These are phyloP conservation scores for Pelargonium cotyledonis DNA, from an alignment of 441 rosid species.

Conservation along the genomic window DNA sequence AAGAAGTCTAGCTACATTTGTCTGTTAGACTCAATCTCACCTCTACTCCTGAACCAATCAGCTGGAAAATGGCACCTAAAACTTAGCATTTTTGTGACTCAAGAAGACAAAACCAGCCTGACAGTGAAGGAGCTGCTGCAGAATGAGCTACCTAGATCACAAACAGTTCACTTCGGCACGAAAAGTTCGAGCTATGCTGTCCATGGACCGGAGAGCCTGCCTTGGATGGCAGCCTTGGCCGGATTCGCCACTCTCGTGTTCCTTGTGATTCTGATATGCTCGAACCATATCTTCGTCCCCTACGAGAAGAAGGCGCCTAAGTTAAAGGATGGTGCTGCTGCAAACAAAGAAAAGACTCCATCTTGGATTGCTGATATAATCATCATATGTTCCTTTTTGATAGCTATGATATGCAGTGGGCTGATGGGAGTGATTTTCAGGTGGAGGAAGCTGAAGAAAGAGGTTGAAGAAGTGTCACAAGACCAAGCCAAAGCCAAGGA, in stretches of 20 bases:
- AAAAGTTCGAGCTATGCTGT: slow-evolving; percentile 35
- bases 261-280: slow-evolving; percentile 41
- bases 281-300: slow-evolving; percentile 47
- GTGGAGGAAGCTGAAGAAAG: slow-evolving; percentile 18
- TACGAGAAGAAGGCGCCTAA: slow-evolving; percentile 30
- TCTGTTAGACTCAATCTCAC: slow-evolving; percentile 47
- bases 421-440: slow-evolving; percentile 17
- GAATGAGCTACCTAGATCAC: slow-evolving; percentile 34
- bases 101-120: slow-evolving; percentile 32
- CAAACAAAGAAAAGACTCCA: slow-evolving; percentile 17
- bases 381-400: slow-evolving; percentile 14
- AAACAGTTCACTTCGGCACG: slow-evolving; percentile 38
- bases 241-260: slow-evolving; percentile 38
- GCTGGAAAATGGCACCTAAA: slow-evolving; percentile 36
- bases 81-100: slow-evolving; percentile 57
- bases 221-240: slow-evolving; percentile 37
- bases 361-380: slow-evolving; percentile 19
- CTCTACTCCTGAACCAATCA: slow-evolving; percentile 37
- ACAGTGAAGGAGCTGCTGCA: slow-evolving; percentile 41
- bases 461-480: slow-evolving; percentile 7
- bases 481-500: slow-evolving; percentile 21
- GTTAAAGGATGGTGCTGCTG: slow-evolving; percentile 11
- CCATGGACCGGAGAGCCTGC: slow-evolving; percentile 43
- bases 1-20: slow-evolving; percentile 52
- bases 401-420: slow-evolving; percentile 12